Base-by-base conservation (phyloP, 768 basidiomycete genomes). In the Chalciporus sphaerocephalus region DNA sequence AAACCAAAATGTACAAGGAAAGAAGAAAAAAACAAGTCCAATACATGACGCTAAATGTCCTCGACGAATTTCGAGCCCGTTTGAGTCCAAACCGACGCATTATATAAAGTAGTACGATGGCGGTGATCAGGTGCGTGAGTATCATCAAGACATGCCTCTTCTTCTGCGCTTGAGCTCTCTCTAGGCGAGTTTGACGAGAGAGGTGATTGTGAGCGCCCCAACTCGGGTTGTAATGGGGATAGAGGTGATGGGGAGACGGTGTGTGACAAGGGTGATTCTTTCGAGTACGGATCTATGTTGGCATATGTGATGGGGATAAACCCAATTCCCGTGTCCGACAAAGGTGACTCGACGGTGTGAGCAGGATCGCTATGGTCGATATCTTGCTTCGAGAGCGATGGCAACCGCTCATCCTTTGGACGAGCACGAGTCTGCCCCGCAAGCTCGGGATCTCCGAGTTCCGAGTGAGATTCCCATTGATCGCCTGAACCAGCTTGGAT, bases 41-140 rank as follows among this genome's bases (percentile, higher is more conserved):
- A 38, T 35, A 28, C 1, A 30, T 51, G n/a, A n/a, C 39, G 30
- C n/a, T 38, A 62, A 43, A 62, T 49, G 49, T 60, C 55, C 53
- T 78, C 76, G 21, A 77, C 59, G 46, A 78, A 78, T 57, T 73
- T 78, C 15, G 74, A 72, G 12, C 75, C 76, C n/a, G 68, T 67
- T 42, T 74, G 69, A 10, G 74, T 72, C 52, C 64, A 67, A 51
- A 68, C 52, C 17, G 70, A 63, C 37, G 48, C 39, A 12, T 46
- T 49, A 18, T 61, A 64, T 52, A 60, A 40, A 12, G 40, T 38
- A 28, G 61, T 60, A 2, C 46, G 54, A 47, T 67, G 59, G 2
- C 50, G 54, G 28, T 28, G 46, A 30, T 55, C 47, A 2, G 43
- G 51, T 1, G 49, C 23, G 10, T 23, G 40, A 6, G 17, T 38